Evolutionary conservation across 2,329 filamentous ascomycete genomes (phyloP).

Genomic region (Knufia fluminis): DNA sequence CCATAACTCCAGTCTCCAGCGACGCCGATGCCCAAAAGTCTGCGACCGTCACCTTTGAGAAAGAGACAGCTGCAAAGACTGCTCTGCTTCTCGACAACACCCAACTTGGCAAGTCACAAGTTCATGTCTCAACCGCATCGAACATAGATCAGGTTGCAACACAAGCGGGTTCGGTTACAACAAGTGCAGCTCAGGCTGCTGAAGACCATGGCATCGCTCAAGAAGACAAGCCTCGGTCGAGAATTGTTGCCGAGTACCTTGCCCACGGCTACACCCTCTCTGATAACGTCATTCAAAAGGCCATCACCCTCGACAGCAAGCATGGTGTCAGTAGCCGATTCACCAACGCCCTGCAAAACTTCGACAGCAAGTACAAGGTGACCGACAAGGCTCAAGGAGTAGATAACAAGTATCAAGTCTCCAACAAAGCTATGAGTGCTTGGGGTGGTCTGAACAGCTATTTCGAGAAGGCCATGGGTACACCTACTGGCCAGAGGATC

Average conservation of each 20-base stretch:
- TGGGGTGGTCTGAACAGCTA: slow-evolving; percentile 69
- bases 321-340: slow-evolving; percentile 79
- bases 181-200: slow-evolving; percentile 37
- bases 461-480: slow-evolving; percentile 86
- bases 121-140: slow-evolving; percentile 67
- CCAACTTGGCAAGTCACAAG: slow-evolving; percentile 66
- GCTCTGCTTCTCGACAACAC: slow-evolving; percentile 96
- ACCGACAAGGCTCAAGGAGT: slow-evolving; percentile 75
- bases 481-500: slow-evolving; percentile 79
- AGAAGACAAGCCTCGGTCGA: slow-evolving; percentile 91
- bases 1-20: slow-evolving; percentile 54
- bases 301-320: slow-evolving; percentile 79
- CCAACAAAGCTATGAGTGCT: slow-evolving; percentile 58
- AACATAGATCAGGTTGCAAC: slow-evolving; percentile 55
- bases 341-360: slow-evolving; percentile 61
- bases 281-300: slow-evolving; percentile 66
- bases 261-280: slow-evolving; percentile 86
- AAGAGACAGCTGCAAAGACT: slow-evolving; percentile 93
- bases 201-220: slow-evolving; percentile 64
- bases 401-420: slow-evolving; percentile 76
- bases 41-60: slow-evolving; percentile 92
- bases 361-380: slow-evolving; percentile 81
- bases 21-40: slow-evolving; percentile 58
- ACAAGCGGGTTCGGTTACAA: slow-evolving; percentile 48
- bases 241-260: slow-evolving; percentile 92